Conservation (phyloP, 495 filamentous ascomycete species). For the Penicillium macrosclerotiorum region DNA sequence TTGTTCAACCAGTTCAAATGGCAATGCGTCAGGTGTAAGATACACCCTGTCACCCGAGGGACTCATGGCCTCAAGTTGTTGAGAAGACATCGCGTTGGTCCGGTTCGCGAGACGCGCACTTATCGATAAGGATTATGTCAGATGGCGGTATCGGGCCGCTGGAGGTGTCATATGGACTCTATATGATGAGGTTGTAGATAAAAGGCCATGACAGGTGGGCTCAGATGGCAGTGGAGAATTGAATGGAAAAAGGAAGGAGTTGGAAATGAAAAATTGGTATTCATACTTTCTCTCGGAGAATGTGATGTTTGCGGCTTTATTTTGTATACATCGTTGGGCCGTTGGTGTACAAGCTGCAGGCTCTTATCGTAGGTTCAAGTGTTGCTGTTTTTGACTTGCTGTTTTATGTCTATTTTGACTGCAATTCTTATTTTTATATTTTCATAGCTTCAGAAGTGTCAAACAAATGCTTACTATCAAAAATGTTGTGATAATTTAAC, state of each 20-base stretch:
- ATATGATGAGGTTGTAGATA: neutral
- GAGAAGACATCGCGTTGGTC: conserved; percentile 3
- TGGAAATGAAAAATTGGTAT: neutral
- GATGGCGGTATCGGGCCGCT: neutral
- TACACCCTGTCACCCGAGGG: conserved; percentile 32
- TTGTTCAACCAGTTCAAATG: conserved; percentile 62
- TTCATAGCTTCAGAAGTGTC: too few species aligned
- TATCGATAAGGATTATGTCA: conserved; percentile 30
- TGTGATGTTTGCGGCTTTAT: too few species aligned
- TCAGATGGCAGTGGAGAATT: too few species aligned
- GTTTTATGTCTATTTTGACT: too few species aligned
- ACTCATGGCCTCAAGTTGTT: conserved; percentile 17
- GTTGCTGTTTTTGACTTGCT: too few species aligned
- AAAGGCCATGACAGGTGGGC: too few species aligned
- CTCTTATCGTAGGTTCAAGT: too few species aligned
- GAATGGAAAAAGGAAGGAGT: neutral
- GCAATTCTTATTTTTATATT: too few species aligned
- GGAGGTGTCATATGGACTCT: neutral
- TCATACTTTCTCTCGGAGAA: too few species aligned
- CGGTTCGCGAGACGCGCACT: conserved; percentile 18
- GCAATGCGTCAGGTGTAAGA: conserved; percentile 52
- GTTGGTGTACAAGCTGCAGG: too few species aligned
- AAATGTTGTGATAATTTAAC: too few species aligned
- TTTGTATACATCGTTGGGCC: neutral
- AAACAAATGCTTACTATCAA: too few species aligned